Base-by-base conservation (phyloP, 2,329 filamentous ascomycete species). In the Colletotrichum neosansevieriae region DNA sequence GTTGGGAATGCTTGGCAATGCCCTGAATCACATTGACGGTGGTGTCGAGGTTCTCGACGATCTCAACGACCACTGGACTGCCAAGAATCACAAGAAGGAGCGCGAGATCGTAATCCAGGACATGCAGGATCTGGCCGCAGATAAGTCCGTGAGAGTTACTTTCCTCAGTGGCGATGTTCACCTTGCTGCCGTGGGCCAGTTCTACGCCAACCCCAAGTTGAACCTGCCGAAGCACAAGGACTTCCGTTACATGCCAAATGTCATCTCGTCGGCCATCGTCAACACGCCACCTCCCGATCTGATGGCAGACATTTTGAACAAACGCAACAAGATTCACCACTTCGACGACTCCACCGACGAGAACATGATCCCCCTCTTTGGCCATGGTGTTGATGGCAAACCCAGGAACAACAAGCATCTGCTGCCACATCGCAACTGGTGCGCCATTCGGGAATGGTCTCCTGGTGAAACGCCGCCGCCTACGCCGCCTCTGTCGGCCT, bases 31-130 rank as follows among this genome's bases (percentile, higher is more conserved):
- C 72, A 94, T 97, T 73, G 94, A 98, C 75, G 94, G 94, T 21
- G 94, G 94, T 17, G 92, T 96, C 6, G 96, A 98, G 79, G 92
- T 98, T 13, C 83, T 97, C 32, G 94, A 97, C 76, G 94, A 97
- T 74, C 82, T 97, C 10, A 95, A 98, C 76, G 96, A 98, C 78
- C 95, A 99, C 77, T 99, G 96, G 96, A 98, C 95, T 1, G 93
- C 95, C 42, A 97, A 94, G 76, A 93, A 94, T 76, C 94, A 98
- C 82, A 99, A 98, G 77, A 86, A 89, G 29, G 96, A 99, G 80
- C 89, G 96, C 58, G 93, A 91, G 70, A 91, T 93, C 79, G 85
- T 98, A 70, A 89, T 99, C 45, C 92, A 96, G 76, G 94, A 98
- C 74, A 83, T 99, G 29, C 97, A 99, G 79, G 94, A 97, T 74